Conservation (phyloP, 306 rosid genomes). For the Inga laurina region DNA sequence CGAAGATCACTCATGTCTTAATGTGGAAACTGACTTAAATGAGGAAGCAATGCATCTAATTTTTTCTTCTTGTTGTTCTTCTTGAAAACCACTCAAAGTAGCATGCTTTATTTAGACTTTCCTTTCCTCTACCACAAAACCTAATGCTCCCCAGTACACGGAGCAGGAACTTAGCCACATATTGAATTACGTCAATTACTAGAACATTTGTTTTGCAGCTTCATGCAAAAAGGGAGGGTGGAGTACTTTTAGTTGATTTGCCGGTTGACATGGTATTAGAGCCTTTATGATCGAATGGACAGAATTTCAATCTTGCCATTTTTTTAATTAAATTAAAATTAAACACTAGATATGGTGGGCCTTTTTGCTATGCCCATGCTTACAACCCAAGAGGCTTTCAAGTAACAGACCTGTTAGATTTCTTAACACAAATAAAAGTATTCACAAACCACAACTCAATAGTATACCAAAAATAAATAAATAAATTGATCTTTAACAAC, state of each 20-base stretch:
- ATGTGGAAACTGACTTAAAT: too few species aligned
- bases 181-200: not conserved
- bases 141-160: not conserved
- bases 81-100: too few species aligned
- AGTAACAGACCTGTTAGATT: not conserved
- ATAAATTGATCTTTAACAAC: too few species aligned
- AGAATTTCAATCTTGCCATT: not conserved
- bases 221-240: not conserved
- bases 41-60: too few species aligned
- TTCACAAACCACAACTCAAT: not conserved
- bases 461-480: too few species aligned
- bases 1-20: too few species aligned
- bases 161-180: not conserved
- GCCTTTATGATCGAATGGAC: not conserved
- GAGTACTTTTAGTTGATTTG: not conserved
- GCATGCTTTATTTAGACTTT: not conserved
- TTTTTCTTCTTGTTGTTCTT: too few species aligned
- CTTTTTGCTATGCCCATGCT: not conserved
- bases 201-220: not conserved
- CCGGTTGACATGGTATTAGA: not conserved
- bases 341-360: too few species aligned
- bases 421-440: not conserved
- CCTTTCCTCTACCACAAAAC: not conserved
- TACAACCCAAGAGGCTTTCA: not conserved
- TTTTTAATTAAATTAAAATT: too few species aligned